Percentiles rank a stretch among this genome's conserved stretches.
Evolutionary conservation across 179 eudicot genomes (phyloP).

Genomic region (Camellia oleifera): DNA sequence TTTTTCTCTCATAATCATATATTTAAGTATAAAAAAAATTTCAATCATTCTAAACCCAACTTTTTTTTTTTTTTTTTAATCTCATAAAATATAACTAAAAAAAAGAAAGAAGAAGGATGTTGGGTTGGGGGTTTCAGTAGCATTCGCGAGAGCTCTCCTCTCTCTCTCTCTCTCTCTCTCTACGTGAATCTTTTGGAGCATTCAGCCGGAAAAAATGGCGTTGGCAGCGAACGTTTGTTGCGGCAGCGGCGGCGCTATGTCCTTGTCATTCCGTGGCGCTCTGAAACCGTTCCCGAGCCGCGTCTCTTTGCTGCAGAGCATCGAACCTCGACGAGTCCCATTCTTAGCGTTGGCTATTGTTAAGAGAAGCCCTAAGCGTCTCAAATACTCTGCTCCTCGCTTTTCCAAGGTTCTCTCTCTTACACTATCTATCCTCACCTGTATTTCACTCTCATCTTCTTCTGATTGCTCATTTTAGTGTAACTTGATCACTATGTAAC

Average conservation of each 20-base stretch:
- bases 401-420: constrained; percentile 50
- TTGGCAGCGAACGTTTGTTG: constrained; percentile 11
- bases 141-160: neutral
- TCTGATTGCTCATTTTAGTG: neutral
- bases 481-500: neutral
- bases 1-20: too few species aligned
- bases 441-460: neutral
- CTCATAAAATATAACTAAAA: too few species aligned
- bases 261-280: constrained; percentile 24
- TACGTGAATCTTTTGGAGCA: neutral
- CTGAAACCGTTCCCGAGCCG: constrained; percentile 14
- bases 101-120: too few species aligned
- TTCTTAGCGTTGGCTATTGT: constrained; percentile 34
- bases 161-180: neutral
- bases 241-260: constrained; percentile 15
- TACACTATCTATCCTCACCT: constrained; percentile 9
- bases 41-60: too few species aligned
- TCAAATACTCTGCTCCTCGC: constrained; percentile 70
- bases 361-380: constrained; percentile 83
- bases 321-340: constrained; percentile 15
- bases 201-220: constrained; percentile 30
- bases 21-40: too few species aligned
- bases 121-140: neutral
- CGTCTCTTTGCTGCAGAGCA: constrained; percentile 21
- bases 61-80: too few species aligned